Evolutionary conservation across 179 eudicot genomes (phyloP), one percentile per base, ranked within the genome.

Genomic region (Spergularia azorica): DNA sequence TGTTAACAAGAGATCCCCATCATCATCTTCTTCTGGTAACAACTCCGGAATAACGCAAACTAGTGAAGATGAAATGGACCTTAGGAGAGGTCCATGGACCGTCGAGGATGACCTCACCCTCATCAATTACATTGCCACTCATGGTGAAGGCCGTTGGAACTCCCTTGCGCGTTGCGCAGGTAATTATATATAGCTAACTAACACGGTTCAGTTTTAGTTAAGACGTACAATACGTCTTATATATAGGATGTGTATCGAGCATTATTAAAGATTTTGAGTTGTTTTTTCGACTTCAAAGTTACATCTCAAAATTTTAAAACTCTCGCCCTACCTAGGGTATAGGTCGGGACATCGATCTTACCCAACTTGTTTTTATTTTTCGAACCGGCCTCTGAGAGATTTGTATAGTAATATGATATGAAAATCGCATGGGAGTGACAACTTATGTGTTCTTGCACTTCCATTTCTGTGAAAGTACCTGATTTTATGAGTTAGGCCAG

Each of bases 91-190:
- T 50, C 96, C 97, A 0, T 92, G 97, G 97, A 92, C 96, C 14
- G 90, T 88, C 26, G 97, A 92, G 52, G 97, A 92, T 75, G 97
- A 92, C 75, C 82, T 89, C 13, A 76, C 84, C 10, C 95, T 92
- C 74, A 82, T 87, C 76, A 87, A 89, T 76, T 88, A 89, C 84
- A 86, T 92, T 78, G 84, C 93, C 54, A 79, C 77, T 3, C 91
- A 92, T 21, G 97, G 97, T 38, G 97, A 92, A 80, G 97, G 96
- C 52, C 90, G 94, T 1, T 92, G 96, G 97, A 92, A 92, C 71
- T 89, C 97, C 36, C 94, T 92, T 5, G 94, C 97, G 70, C 89
- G 90, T n/a, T 87, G 79, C 63, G 91, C 97, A 52, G 94, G 97
- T 91, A 81, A 76, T 2, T 57, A 9, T 17, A 6, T 46, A 18